Evolutionary conservation across 768 basidiomycete species (phyloP).

Genomic region (Pulveroboletus sp.): DNA sequence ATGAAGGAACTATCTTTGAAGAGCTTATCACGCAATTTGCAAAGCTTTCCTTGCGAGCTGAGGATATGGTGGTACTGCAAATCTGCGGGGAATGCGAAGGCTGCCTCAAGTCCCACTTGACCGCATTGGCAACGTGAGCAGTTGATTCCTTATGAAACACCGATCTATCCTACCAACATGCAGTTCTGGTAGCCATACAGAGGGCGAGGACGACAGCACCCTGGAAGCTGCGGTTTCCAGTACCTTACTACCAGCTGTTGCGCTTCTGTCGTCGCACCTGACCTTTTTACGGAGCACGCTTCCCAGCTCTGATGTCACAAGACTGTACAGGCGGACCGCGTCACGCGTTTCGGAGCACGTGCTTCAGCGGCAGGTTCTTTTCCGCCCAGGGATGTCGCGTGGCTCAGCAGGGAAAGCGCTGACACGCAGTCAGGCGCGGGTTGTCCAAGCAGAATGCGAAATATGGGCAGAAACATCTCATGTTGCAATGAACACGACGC

Average conservation of each 20-base stretch:
- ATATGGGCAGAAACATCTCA: conserved; percentile 82
- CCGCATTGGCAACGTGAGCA: conserved; percentile 42
- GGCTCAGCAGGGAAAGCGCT: conserved; percentile 19
- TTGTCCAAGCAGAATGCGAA: conserved; percentile 66
- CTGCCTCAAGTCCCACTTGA: conserved; percentile 69
- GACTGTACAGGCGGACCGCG: conserved; percentile 72
- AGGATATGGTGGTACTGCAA: conserved; percentile 84
- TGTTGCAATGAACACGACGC: conserved; percentile 45
- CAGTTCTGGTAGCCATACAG: conserved; percentile 6
- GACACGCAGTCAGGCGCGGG: conserved; percentile 46
- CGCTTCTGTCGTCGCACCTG: conserved; percentile 78
- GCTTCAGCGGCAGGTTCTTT: conserved; percentile 75
- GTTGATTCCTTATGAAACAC: not conserved
- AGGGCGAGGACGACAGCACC: conserved; percentile 6
- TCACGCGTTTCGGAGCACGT: conserved; percentile 71
- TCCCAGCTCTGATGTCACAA: conserved; percentile 50
- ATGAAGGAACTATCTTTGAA: conserved; percentile 74
- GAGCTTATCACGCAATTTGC: conserved; percentile 63
- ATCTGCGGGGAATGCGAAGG: conserved; percentile 78
- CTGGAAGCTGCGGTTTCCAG: conserved; percentile 53
- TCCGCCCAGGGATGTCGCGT: conserved; percentile 63
- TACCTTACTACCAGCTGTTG: conserved; percentile 69
- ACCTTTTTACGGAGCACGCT: conserved; percentile 60
- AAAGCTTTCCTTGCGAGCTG: conserved; percentile 60
- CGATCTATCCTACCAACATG: not conserved